phyloP scores from a whole-genome alignment of 129 eudicot genomes.

The Saposhnikovia divaricata region DNA sequence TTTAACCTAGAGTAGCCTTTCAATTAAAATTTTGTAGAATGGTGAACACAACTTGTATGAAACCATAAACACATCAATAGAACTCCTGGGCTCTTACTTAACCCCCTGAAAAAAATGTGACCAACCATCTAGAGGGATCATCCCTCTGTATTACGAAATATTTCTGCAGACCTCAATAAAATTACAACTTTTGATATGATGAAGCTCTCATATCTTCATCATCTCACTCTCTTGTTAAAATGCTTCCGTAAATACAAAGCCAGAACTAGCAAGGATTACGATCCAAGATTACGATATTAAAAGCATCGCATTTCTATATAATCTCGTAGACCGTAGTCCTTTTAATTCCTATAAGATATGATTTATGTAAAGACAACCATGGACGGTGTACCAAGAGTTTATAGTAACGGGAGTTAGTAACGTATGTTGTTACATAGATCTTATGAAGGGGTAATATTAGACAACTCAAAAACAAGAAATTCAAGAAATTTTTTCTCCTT shows the following conservation, averaged over 20 bases:
- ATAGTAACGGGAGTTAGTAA: neutral
- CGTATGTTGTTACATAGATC: neutral
- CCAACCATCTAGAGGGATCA: too few relatives aligned
- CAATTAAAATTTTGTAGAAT: neutral
- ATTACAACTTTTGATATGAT: neutral
- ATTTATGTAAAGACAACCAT: neutral
- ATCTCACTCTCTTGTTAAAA: neutral
- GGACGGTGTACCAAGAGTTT: neutral
- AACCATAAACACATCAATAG: neutral
- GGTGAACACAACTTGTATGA: neutral
- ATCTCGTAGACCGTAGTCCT: neutral
- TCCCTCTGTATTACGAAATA: neutral
- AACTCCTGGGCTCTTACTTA: neutral
- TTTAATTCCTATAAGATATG: neutral
- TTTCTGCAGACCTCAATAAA: neutral
- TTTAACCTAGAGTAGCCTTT: neutral
- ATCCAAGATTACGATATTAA: neutral
- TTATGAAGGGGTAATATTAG: neutral
- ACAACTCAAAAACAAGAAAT: neutral
- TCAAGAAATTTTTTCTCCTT: neutral
- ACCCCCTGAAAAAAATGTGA: neutral
- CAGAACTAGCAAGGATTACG: neutral
- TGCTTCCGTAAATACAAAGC: neutral
- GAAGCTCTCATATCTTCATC: neutral
- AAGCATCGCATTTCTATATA: neutral